phyloP scores from a whole-genome alignment of 257 asterid species.

The Nicotiana undulata region DNA sequence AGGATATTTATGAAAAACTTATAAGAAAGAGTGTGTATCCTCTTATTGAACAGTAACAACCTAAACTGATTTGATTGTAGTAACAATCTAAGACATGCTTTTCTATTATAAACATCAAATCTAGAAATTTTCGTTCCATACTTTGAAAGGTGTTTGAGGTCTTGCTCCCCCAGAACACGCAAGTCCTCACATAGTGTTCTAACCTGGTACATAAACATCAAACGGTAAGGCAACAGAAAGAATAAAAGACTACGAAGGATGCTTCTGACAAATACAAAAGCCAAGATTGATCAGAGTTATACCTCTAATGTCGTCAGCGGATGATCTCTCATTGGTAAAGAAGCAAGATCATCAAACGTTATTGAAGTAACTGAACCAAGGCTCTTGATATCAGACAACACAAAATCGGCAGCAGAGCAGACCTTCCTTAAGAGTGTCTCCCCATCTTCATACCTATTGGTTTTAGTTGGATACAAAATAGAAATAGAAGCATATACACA shows the following conservation, averaged over 20 bases:
- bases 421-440: conserved; percentile 63
- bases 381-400: conserved; percentile 64
- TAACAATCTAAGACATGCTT: not conserved
- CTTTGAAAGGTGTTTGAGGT: conserved; percentile 74
- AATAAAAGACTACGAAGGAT: conserved; percentile 26
- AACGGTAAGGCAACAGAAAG: not conserved
- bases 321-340: conserved; percentile 63
- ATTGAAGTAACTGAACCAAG: conserved; percentile 79
- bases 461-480: not conserved
- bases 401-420: conserved; percentile 66
- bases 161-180: conserved; percentile 82
- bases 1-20: not conserved
- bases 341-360: conserved; percentile 52
- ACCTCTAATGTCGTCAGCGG: conserved; percentile 76
- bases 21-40: not conserved
- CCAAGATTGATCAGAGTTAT: conserved; percentile 24
- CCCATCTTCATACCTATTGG: conserved; percentile 74
- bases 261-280: conserved; percentile 42
- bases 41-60: not conserved
- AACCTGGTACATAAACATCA: conserved; percentile 31
- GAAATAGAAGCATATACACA: not conserved
- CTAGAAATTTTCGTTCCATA: conserved; percentile 24
- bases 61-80: not conserved
- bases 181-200: conserved; percentile 79
- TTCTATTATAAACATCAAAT: not conserved